Evolutionary conservation across 2,329 filamentous ascomycete species (phyloP), one percentile per base, ranked within the genome.

Genomic region (Microdochium paspali): DNA sequence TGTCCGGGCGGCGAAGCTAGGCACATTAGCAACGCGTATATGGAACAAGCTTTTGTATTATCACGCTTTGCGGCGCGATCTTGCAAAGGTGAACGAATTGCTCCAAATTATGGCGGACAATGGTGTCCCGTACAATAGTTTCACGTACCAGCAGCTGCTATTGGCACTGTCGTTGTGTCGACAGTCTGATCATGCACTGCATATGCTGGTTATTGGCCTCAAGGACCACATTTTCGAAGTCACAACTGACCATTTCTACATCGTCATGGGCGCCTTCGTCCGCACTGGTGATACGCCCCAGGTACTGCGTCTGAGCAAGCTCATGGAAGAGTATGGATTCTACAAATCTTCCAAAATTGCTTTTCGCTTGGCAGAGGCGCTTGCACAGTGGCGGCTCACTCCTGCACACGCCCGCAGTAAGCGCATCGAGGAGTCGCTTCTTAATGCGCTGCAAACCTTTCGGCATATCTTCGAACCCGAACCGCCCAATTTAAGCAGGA

Each of bases 21-120:
- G 70, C 1, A 60, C 71, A 18, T 73, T 79, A 1, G 68, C 73
- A 2, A 82, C 82, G 2, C 69, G 73, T 26, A 79, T 89, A 58
- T 96, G 87, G 87, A 95, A 96, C 59, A 73, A 80, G 46, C 66
- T 96, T 26, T 69, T 96, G 4, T 73, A 76, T 48, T 79, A 84
- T 50, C 76, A 89, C 61, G 87, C 86, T 6, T 68, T 79, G 47
- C 73, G 77, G 6, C 77, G 84, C 47, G 70, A 74, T 46, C 61
- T 80, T 6, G 60, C 59, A n/a, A 66, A 66, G 44, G 67, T 77
- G 46, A 73, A 79, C 54, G 66, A 64, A 4, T 48, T 78, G 6
- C 64, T 80, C 21, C 62, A 66, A 30, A 51, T 58, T 30, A 82
- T 82, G 78, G 69, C 66, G 21, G 61, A 67, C 12, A 60, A 65